Evolutionary conservation across 208 protist species (phyloP).

Genomic region (Leptomonas pyrrhocoris): DNA sequence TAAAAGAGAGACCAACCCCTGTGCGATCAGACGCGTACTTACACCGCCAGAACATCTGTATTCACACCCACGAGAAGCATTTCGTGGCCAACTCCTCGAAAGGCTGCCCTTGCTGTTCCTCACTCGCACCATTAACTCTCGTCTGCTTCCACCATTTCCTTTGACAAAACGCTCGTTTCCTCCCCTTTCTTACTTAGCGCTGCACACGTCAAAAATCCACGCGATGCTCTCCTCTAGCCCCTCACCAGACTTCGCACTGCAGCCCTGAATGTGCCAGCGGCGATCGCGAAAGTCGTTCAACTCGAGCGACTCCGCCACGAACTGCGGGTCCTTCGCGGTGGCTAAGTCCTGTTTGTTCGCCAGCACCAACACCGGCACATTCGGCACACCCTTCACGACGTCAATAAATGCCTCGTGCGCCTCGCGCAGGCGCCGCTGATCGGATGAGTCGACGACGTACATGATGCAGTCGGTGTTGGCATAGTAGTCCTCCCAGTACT

Average conservation of each 20-base stretch:
- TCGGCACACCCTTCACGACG: conserved; percentile 95
- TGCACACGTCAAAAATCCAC: conserved; percentile 90
- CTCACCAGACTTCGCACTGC: conserved; percentile 94
- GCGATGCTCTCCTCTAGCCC: conserved; percentile 93
- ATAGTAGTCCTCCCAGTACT: conserved; percentile 99
- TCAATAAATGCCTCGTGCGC: conserved; percentile 92
- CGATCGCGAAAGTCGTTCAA: conserved; percentile 92
- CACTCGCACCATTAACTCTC: no score
- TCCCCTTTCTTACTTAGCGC: conserved; percentile 21
- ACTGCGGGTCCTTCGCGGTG: conserved; percentile 79
- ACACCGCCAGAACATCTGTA: no score
- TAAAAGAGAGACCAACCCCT: no score
- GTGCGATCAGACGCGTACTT: no score
- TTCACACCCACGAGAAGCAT: no score
- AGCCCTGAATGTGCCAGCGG: conserved; percentile 96
- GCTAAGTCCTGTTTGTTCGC: conserved; percentile 99
- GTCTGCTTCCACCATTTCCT: no score
- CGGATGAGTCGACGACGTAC: conserved; percentile 96
- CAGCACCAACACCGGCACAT: conserved; percentile 98
- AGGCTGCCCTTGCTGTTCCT: no score
- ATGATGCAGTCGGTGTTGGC: conserved; percentile 96
- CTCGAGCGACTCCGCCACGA: conserved; percentile 79
- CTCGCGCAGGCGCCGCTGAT: conserved; percentile 90
- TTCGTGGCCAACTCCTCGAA: no score
- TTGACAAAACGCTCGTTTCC: not conserved